Evolutionary conservation across 2,329 filamentous ascomycete species (phyloP).

Genomic region (Arthrinium phaeospermum): DNA sequence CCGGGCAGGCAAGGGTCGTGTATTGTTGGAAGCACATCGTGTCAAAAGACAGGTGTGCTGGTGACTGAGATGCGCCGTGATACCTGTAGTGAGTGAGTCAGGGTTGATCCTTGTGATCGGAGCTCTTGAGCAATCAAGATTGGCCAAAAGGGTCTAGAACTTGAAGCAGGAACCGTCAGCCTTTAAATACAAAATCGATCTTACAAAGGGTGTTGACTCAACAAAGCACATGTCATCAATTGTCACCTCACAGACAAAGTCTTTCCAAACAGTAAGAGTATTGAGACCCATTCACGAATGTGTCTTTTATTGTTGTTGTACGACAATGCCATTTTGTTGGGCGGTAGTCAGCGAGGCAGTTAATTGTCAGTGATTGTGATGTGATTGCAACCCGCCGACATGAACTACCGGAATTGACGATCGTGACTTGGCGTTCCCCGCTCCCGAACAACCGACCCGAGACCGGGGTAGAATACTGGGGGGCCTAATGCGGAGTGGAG

Average conservation of each 20-base stretch:
- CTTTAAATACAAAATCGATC: neutral
- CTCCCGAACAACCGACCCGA: neutral
- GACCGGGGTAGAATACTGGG: neutral
- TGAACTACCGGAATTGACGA: constrained; percentile 4
- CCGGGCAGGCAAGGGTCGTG: neutral
- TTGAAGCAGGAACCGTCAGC: no score
- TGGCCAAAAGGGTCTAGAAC: neutral
- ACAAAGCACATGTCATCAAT: neutral
- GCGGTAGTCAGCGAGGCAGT: no score
- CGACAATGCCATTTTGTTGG: neutral
- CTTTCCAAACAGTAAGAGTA: neutral
- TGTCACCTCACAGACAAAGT: neutral
- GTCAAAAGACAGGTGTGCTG: neutral
- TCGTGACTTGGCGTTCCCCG: neutral
- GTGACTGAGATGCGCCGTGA: neutral
- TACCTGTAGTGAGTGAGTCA: neutral
- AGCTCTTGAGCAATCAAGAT: neutral
- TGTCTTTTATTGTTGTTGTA: neutral
- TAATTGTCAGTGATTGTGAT: no score
- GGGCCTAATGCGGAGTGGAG: neutral
- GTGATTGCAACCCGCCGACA: neutral
- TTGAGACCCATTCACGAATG: no score
- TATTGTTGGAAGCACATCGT: neutral
- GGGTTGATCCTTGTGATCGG: neutral
- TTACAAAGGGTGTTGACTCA: neutral